These are phyloP conservation scores for Plasmodium inui DNA, from an alignment of 169 alveolate genomes.

Conservation along the genomic window DNA sequence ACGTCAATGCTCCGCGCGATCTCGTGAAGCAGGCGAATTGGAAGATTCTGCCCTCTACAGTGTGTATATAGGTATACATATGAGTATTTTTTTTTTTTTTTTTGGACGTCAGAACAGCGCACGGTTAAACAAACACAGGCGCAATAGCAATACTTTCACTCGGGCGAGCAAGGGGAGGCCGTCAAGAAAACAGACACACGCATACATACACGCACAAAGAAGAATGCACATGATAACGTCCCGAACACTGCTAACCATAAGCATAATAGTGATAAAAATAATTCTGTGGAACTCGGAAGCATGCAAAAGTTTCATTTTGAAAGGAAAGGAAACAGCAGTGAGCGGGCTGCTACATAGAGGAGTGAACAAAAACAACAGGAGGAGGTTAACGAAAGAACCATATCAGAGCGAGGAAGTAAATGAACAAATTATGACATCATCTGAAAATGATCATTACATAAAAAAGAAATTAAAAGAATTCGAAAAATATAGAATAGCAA, in stretches of 20 bases:
- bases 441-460: constrained; percentile 62
- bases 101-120: not conserved
- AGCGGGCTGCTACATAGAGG: not conserved
- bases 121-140: not conserved
- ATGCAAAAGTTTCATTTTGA: constrained; percentile 10
- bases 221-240: constrained; percentile 4
- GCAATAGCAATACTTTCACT: not conserved
- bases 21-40: not conserved
- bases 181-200: not conserved
- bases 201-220: not conserved
- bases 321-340: not conserved
- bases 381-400: constrained; percentile 1
- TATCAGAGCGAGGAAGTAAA: not conserved
- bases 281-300: constrained; percentile 17
- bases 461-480: constrained; percentile 49
- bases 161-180: not conserved
- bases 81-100: not conserved
- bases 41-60: not conserved
- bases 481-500: constrained; percentile 52
- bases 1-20: not conserved
- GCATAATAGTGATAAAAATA: not conserved
- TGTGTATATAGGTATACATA: not conserved
- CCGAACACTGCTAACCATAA: not conserved
- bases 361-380: not conserved
- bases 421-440: constrained; percentile 35